phyloP scores from a whole-genome alignment of 1,139 yeast genomes.

The Saccharomyces pastorianus region DNA sequence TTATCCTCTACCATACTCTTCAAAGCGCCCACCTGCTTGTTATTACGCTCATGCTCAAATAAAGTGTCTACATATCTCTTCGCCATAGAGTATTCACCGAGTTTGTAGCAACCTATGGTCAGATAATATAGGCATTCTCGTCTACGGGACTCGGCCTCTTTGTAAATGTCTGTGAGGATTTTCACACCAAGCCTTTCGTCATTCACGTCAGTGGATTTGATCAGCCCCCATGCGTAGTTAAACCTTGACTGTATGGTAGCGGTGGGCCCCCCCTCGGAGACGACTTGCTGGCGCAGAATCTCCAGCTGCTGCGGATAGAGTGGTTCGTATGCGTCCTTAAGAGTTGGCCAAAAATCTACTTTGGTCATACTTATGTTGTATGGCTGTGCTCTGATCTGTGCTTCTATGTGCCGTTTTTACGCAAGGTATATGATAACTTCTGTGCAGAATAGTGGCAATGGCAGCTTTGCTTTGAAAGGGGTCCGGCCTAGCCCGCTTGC shows the following conservation, averaged over 20 bases:
- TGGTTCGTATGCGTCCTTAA: constrained; percentile 40
- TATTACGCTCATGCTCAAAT: constrained; percentile 72
- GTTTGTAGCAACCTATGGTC: constrained; percentile 78
- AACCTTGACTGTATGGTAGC: constrained; percentile 79
- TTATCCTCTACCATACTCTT: constrained; percentile 74
- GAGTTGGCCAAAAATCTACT: constrained; percentile 25
- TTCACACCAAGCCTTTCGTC: constrained; percentile 76
- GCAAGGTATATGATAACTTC: neutral
- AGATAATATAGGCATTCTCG: constrained; percentile 86
- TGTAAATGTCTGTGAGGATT: constrained; percentile 64
- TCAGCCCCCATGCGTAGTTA: constrained; percentile 93
- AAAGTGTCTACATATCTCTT: constrained; percentile 77
- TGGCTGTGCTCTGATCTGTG: neutral
- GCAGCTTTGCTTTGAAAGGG: neutral
- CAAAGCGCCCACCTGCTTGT: constrained; percentile 65
- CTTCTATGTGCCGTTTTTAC: neutral
- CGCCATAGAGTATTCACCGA: constrained; percentile 82
- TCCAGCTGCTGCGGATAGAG: constrained; percentile 68
- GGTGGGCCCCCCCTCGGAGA: constrained; percentile 64
- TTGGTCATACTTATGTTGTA: constrained; percentile 18
- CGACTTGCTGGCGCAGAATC: constrained; percentile 67
- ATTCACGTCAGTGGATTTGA: constrained; percentile 53
- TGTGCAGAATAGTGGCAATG: neutral
- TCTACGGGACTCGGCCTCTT: constrained; percentile 72
- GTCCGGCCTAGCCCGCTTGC: neutral